These are phyloP conservation scores for Aspergillus tamarii DNA, from an alignment of 2,329 filamentous ascomycete genomes.

Conservation along the genomic window DNA sequence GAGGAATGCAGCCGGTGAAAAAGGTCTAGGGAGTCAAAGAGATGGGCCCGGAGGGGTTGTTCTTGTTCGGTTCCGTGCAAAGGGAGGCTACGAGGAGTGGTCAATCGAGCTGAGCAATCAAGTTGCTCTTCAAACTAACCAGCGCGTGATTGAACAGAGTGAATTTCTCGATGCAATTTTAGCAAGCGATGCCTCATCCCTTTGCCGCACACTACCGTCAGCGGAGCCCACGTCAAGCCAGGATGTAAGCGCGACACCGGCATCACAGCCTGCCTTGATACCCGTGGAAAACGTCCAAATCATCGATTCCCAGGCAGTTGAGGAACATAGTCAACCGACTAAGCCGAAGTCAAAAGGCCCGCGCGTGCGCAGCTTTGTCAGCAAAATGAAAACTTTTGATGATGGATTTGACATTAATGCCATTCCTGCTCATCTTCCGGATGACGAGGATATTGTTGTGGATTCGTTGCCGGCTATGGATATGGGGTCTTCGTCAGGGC, in stretches of 20 bases:
- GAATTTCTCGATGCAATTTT: constrained; percentile 92
- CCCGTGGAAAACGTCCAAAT: constrained; percentile 13
- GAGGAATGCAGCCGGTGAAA: constrained; percentile 73
- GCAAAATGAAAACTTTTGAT: constrained; percentile 73
- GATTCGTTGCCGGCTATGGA: constrained; percentile 23
- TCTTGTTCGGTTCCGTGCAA: constrained; percentile 71
- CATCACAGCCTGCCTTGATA: constrained; percentile 7
- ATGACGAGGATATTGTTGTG: constrained; percentile 23
- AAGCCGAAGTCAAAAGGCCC: constrained; percentile 26
- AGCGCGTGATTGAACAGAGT: constrained; percentile 82
- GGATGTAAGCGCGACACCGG: constrained; percentile 7
- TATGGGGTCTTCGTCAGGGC: constrained; percentile 24
- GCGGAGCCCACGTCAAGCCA: constrained; percentile 45
- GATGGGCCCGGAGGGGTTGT: constrained; percentile 71
- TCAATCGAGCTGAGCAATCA: constrained; percentile 68
- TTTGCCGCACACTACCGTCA: constrained; percentile 66
- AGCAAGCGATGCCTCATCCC: constrained; percentile 71
- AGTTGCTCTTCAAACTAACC: constrained; percentile 73
- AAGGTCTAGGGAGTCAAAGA: constrained; percentile 66
- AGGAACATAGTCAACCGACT: constrained; percentile 22
- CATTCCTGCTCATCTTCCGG: constrained; percentile 40
- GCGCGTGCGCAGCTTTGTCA: constrained; percentile 37
- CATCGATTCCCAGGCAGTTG: constrained; percentile 17
- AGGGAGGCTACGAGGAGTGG: constrained; percentile 65
- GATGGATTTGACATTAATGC: constrained; percentile 57